Base-by-base conservation (phyloP, 2,329 filamentous ascomycete species). In the Aureobasidium musti region DNA sequence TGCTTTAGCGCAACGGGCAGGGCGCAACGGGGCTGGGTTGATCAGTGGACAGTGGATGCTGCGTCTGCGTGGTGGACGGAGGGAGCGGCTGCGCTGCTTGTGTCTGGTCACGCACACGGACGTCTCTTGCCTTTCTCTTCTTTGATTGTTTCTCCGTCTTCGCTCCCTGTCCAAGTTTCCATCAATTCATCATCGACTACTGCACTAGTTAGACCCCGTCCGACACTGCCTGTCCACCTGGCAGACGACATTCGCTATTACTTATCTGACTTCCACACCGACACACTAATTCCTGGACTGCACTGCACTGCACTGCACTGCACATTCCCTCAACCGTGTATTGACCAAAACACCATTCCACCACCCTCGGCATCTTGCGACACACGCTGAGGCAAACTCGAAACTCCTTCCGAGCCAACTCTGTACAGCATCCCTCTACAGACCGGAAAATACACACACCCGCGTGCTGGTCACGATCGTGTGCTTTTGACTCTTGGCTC, bases 211-310 rank as follows among this genome's bases (percentile, higher is more conserved):
- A 47, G 57, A 39, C 45, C 26, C 49, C 45, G 30, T 63, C 59
- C 64, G 64, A 66, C 45, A 39, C 64, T 60, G 64, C 64, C 64
- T 66, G 64, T 66, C 41, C 64, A 66, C 64, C 64, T 52, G 64
- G 64, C 35, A 59, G 64, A 59, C 30, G 14, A 33, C 64, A 35
- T 60, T 66, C 64, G 64, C 64, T 66, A 54, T 59, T 35, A 30
- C 23, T 21, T 56, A 35, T 56, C 47, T 26, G n/a, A n/a, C n/a
- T n/a, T n/a, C n/a, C n/a, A n/a, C n/a, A n/a, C n/a, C n/a, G 21
- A 41, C 28, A 30, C n/a, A 43, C 43, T 41, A 49, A 65, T 65
- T 26, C 49, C 47, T 45, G 37, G 60, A 63, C 45, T 33, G 10
- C 35, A 63, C 60, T n/a, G n/a, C n/a, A n/a, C n/a, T n/a, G n/a